Evolutionary conservation across 345 rosid species (phyloP).

Genomic region (Boechera stricta): DNA sequence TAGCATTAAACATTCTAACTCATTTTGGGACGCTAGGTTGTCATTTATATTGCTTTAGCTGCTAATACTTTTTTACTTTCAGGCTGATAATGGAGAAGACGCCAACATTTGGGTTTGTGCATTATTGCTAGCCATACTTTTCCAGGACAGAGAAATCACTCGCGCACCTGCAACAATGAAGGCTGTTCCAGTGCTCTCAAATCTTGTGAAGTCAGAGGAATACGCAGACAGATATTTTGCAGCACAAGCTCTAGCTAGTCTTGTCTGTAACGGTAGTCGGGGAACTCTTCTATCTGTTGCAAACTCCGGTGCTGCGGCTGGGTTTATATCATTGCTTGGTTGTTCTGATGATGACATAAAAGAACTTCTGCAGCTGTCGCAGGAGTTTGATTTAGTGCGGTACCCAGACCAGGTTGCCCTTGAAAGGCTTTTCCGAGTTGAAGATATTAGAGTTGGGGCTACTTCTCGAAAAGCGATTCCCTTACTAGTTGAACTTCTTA

Average conservation of each 20-base stretch:
- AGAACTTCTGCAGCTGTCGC: conserved; percentile 83
- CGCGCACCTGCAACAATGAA: conserved; percentile 90
- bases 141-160: conserved; percentile 97
- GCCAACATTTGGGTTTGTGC: conserved; percentile 94
- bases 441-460: conserved; percentile 97
- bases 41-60: conserved; percentile 11
- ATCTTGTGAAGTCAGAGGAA: conserved; percentile 92
- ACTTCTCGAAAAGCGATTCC: conserved; percentile 98
- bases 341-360: conserved; percentile 92
- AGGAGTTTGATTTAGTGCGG: conserved; percentile 75
- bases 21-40: conserved; percentile 28
- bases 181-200: conserved; percentile 85
- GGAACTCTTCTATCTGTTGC: conserved; percentile 98
- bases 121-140: conserved; percentile 84
- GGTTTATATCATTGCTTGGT: conserved; percentile 93
- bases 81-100: conserved; percentile 90
- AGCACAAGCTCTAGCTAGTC: conserved; percentile 92
- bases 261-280: conserved; percentile 97
- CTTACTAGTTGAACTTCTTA: conserved; percentile 93
- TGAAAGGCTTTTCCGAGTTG: conserved; percentile 97
- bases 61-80: conserved; percentile 45
- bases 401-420: conserved; percentile 99
- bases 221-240: conserved; percentile 89
- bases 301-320: conserved; percentile 94
- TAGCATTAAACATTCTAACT: conserved; percentile 9